Conservation (phyloP, 2,329 filamentous ascomycete species). For the Aspergillus pseudoglaucus region DNA sequence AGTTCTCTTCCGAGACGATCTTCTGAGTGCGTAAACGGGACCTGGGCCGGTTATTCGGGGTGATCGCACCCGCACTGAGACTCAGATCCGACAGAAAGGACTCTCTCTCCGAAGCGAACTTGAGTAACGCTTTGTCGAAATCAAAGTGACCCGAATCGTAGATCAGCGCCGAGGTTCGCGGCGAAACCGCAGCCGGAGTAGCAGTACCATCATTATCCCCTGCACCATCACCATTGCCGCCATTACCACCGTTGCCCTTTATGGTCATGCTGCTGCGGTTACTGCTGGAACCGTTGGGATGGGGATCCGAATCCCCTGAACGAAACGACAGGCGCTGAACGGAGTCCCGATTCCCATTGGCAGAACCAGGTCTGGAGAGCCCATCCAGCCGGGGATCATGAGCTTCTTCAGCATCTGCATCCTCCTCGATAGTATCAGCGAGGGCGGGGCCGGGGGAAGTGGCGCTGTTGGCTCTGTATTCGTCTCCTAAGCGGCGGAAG, state of each 20-base stretch:
- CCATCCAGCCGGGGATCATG: constrained; percentile 19
- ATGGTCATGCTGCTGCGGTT: constrained; percentile 61
- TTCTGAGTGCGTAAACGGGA: constrained; percentile 75
- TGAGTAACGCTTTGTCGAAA: constrained; percentile 86
- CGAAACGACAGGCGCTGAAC: constrained; percentile 40
- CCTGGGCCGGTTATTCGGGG: constrained; percentile 60
- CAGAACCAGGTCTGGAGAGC: constrained; percentile 37
- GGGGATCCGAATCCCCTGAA: constrained; percentile 42
- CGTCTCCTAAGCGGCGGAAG: constrained; percentile 36
- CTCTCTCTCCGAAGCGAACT: constrained; percentile 93
- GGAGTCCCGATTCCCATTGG: constrained; percentile 30
- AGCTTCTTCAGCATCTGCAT: constrained; percentile 51
- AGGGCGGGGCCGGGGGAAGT: constrained; percentile 34
- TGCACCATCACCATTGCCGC: neutral
- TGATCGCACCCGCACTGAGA: constrained; percentile 76
- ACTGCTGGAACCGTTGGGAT: constrained; percentile 47
- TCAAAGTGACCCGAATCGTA: constrained; percentile 60
- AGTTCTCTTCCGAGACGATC: constrained; percentile 66
- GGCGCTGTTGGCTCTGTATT: constrained; percentile 33
- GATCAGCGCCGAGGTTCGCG: constrained; percentile 36
- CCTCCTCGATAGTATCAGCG: constrained; percentile 56
- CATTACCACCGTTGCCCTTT: constrained; percentile 34
- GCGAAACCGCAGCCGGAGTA: constrained; percentile 15
- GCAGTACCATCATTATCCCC: neutral
- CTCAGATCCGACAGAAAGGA: constrained; percentile 87